Conservation (phyloP, 768 basidiomycete species). For the Auricularia cornea region DNA sequence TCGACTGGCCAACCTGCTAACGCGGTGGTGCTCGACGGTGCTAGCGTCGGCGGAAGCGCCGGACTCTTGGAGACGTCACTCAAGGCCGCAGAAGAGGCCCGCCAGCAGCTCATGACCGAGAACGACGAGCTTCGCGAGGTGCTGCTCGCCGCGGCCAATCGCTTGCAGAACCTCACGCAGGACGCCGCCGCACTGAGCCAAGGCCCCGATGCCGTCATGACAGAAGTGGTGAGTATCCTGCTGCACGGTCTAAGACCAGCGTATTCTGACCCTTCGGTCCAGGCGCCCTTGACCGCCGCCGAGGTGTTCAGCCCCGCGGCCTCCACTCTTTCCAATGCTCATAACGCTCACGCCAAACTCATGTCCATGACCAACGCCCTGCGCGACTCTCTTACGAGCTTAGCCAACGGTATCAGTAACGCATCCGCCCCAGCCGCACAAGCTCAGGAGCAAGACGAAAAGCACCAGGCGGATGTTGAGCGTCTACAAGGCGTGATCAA, state of each 20-base stretch:
- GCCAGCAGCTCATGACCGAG: constrained; percentile 54
- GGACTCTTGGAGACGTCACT: constrained; percentile 58
- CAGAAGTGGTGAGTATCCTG: constrained; percentile 38
- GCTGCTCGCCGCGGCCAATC: constrained; percentile 55
- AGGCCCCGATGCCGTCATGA: constrained; percentile 25
- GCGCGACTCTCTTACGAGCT: constrained; percentile 27
- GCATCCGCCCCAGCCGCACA: not conserved
- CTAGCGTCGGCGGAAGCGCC: constrained; percentile 37
- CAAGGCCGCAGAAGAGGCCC: constrained; percentile 63
- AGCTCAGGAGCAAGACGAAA: constrained; percentile 5
- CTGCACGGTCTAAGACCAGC: not conserved
- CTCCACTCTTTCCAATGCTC: constrained; percentile 32
- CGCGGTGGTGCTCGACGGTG: constrained; percentile 32
- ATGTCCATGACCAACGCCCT: constrained; percentile 34
- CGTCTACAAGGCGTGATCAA: constrained; percentile 43
- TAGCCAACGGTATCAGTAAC: constrained; percentile 9
- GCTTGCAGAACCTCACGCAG: constrained; percentile 48
- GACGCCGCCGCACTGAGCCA: constrained; percentile 28
- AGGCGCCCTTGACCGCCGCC: constrained; percentile 41
- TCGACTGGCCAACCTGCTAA: constrained; percentile 38
- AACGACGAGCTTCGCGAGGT: constrained; percentile 53
- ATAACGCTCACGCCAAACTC: constrained; percentile 42
- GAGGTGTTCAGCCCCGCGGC: constrained; percentile 39
- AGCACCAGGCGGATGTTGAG: constrained; percentile 37
- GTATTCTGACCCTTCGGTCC: constrained; percentile 5